Evolutionary conservation across 192 early-diverging fungal genomes (phyloP).

Genomic region (Geosiphon pyriformis): DNA sequence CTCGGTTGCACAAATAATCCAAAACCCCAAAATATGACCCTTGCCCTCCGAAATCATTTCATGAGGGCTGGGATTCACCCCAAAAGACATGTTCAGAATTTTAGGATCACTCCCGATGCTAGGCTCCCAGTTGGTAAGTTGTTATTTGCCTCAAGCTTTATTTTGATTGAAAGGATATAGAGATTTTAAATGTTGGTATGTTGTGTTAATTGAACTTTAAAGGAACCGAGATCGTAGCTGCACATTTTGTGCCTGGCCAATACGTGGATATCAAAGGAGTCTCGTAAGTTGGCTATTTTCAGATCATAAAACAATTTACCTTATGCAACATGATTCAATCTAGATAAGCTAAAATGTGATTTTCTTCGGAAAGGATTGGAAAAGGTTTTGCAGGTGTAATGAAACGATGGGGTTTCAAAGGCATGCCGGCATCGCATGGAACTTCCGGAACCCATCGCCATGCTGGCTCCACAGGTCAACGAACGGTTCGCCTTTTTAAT

Average conservation of each 20-base stretch:
- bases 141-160: background rate
- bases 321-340: background rate
- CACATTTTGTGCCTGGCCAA: conserved; percentile 94
- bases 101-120: conserved; percentile 81
- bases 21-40: conserved; percentile 51
- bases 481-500: conserved; percentile 43
- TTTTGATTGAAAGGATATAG: conserved; percentile 31
- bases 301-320: too few relatives aligned
- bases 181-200: background rate
- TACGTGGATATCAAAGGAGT: conserved; percentile 87
- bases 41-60: conserved; percentile 73
- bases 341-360: too few relatives aligned
- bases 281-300: conserved; percentile 47
- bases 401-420: conserved; percentile 93
- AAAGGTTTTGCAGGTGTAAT: conserved; percentile 97
- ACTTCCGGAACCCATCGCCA: conserved; percentile 84
- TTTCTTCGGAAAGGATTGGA: conserved; percentile 53
- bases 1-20: conserved; percentile 57
- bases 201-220: conserved; percentile 3
- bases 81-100: conserved; percentile 77
- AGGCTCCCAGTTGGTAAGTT: conserved; percentile 62
- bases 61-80: conserved; percentile 62
- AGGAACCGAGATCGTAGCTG: conserved; percentile 66
- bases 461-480: conserved; percentile 82
- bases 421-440: conserved; percentile 92